Base-by-base conservation (phyloP, 2,329 filamentous ascomycete species). In the Westerdykella sp. region DNA sequence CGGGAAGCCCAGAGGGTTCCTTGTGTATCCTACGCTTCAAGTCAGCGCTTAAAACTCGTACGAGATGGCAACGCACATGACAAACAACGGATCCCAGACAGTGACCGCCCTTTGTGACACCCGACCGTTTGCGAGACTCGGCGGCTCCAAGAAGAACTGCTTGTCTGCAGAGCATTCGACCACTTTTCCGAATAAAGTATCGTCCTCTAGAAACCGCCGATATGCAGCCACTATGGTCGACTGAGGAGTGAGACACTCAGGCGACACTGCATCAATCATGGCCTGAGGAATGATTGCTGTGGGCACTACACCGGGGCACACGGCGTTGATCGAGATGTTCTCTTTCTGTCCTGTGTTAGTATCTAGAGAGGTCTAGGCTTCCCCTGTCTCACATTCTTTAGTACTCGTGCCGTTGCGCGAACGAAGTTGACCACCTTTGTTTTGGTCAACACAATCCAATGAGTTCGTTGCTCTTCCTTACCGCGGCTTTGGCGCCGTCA, bases 71-170 rank as follows among this genome's bases (percentile, higher is more conserved):
- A 42, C 48, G 10, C 23, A 65, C 56, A 65, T 64, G 43, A 66
- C 65, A 50, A 76, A 76, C 15, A 74, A 52, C 11, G 72, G 72
- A 39, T 76, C 73, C 69, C 72, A 76, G 1, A 76, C 71, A 0
- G 69, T 71, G 2, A 67, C 61, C 0, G 69, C 67, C n/a, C 71
- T 60, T 50, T 64, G 62, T 2, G 71, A 72, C 12, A 67, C 56
- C 12, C 41, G 50, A 0, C 72, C 73, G 48, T 75, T 74, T 13
- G 25, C 62, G 16, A 63, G 60, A 35, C 63, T 59, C 9, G 69
- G 65, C 34, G 59, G 45, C 5, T 60, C 54, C 36, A 70, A 61
- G 50, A 62, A 65, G 37, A 70, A 60, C 28, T 67, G 57, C 38
- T 70, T 66, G 14, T 74, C 63, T 1, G 59, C 68, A 0, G 70